Conservation (phyloP, 148 eudicot genomes). For the Vaccinium myrtillus region DNA sequence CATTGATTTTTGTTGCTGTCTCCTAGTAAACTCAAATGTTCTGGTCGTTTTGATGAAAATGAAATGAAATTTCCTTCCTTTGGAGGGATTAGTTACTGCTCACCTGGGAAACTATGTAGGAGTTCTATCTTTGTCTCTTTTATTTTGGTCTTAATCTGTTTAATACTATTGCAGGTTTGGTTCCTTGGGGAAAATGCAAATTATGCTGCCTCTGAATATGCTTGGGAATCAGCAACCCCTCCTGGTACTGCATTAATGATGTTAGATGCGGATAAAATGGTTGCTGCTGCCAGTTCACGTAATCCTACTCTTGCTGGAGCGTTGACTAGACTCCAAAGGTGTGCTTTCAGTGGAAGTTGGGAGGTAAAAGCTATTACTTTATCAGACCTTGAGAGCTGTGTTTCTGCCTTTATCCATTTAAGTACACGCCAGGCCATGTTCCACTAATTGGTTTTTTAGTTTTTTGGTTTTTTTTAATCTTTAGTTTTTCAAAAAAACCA, state of each 20-base stretch:
- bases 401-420: not conserved
- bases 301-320: slow-evolving; percentile 92
- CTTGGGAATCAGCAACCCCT: slow-evolving; percentile 99
- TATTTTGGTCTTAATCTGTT: slow-evolving; percentile 12
- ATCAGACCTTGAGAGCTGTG: not conserved
- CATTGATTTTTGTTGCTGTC: not conserved
- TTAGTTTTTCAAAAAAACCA: no score
- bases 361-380: slow-evolving; percentile 55
- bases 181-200: slow-evolving; percentile 99
- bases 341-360: slow-evolving; percentile 99
- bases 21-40: not conserved
- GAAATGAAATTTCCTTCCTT: not conserved
- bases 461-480: no score
- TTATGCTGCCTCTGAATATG: slow-evolving; percentile 99
- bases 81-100: not conserved
- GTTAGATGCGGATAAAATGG: slow-evolving; percentile 99
- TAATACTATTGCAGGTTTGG: slow-evolving; percentile 68
- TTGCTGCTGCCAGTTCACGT: slow-evolving; percentile 99
- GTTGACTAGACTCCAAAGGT: slow-evolving; percentile 92
- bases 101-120: not conserved
- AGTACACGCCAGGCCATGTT: no score
- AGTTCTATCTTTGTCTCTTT: not conserved
- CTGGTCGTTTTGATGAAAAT: not conserved
- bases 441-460: no score
- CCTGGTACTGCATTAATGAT: slow-evolving; percentile 99